Evolutionary conservation across 208 protist species (phyloP).

Genomic region (Trypanosoma melophagium): DNA sequence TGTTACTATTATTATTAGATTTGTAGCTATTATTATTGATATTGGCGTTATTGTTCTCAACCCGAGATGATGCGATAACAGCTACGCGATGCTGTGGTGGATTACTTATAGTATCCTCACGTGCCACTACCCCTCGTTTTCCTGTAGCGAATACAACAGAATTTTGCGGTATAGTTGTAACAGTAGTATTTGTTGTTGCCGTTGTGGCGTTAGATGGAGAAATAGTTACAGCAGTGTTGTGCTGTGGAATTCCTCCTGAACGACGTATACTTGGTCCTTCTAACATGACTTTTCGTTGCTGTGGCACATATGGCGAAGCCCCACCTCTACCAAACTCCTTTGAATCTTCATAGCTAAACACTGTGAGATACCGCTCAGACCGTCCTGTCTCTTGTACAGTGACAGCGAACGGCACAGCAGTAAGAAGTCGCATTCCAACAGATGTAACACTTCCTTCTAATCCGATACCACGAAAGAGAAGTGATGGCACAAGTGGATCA

Average conservation of each 20-base stretch:
- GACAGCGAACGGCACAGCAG: constrained; percentile 55
- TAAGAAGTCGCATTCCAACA: constrained; percentile 66
- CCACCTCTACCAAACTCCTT: constrained; percentile 27
- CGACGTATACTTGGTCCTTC: constrained; percentile 11
- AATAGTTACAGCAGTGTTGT: neutral
- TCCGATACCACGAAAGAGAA: constrained; percentile 52
- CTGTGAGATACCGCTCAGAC: constrained; percentile 45
- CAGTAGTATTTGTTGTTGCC: neutral
- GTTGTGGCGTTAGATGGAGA: neutral
- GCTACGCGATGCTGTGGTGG: neutral
- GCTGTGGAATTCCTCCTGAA: neutral
- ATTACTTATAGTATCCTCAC: constrained; percentile 6
- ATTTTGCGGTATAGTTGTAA: neutral
- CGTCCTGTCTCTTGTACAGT: constrained; percentile 46
- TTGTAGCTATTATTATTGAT: neutral
- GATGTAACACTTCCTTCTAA: constrained; percentile 37
- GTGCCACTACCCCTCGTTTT: neutral
- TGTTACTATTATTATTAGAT: constrained; percentile 1
- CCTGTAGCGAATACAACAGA: constrained; percentile 29
- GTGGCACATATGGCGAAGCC: constrained; percentile 11
- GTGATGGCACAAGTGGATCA: constrained; percentile 44
- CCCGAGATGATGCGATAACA: constrained; percentile 4
- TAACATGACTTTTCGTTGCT: constrained; percentile 49
- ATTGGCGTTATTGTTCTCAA: constrained; percentile 2
- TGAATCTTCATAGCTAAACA: constrained; percentile 77